Evolutionary conservation across 768 basidiomycete species (phyloP).

Genomic region (Naganishia randhawae): DNA sequence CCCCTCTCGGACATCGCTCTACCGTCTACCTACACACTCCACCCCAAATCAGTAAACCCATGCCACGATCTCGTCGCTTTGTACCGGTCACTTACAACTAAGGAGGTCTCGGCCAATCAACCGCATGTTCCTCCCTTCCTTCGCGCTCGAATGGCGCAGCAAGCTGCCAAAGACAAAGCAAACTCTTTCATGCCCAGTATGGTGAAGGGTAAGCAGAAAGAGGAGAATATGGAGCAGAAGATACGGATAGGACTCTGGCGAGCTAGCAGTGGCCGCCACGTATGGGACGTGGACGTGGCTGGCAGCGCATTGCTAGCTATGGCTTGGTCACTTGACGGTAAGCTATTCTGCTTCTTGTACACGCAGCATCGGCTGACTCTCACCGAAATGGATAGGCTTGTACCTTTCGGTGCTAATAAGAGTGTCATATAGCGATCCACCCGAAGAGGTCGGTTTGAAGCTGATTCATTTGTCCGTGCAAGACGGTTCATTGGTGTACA

Average conservation of each 20-base stretch:
- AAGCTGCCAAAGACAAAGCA: conserved; percentile 17
- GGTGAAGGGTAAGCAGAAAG: conserved; percentile 19
- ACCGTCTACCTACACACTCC: conserved; percentile 2
- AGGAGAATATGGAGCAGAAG: conserved; percentile 11
- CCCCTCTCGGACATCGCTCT: conserved; percentile 18
- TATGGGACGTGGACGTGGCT: conserved; percentile 6
- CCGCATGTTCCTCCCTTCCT: conserved; percentile 16
- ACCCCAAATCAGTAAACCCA: conserved; percentile 11
- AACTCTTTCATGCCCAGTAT: conserved; percentile 13
- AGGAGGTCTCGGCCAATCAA: background rate
- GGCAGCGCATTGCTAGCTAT: background rate
- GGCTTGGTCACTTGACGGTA: conserved; percentile 19
- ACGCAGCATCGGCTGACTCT: background rate
- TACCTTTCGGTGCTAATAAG: background rate
- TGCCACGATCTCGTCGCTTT: conserved; percentile 18
- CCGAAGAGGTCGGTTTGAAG: background rate
- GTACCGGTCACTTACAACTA: background rate
- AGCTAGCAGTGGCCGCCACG: conserved; percentile 4
- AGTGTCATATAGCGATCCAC: background rate
- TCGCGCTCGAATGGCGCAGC: conserved; percentile 4
- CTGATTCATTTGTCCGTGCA: conserved; percentile 5
- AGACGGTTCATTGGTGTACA: conserved; percentile 5
- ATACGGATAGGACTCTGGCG: conserved; percentile 13
- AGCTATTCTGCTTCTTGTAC: background rate
- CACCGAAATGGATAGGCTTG: background rate